Percentiles rank a stretch among this genome's conserved stretches.
These are phyloP conservation scores for Spergularia azorica DNA, from an alignment of 179 eudicot species.

Conservation along the genomic window DNA sequence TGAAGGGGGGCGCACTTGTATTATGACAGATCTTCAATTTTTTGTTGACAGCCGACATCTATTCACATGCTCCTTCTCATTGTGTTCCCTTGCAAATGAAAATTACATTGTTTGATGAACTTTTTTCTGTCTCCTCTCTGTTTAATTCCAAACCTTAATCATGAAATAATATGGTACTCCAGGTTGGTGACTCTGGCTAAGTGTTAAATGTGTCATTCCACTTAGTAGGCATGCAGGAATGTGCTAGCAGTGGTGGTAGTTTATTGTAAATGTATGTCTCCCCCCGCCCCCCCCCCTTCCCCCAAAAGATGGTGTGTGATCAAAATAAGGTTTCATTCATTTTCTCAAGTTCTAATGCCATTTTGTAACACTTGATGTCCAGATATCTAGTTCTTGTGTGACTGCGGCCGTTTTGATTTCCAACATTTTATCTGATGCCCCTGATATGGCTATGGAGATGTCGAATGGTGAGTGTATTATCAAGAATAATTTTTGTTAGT, in stretches of 20 bases:
- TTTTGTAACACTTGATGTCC: slow-evolving; percentile 28
- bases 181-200: neutral
- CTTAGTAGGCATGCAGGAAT: neutral
- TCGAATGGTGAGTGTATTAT: slow-evolving; percentile 57
- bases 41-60: neutral
- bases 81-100: neutral
- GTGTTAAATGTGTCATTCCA: neutral
- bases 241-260: neutral
- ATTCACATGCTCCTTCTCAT: neutral
- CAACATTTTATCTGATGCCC: slow-evolving; percentile 73
- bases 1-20: neutral
- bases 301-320: neutral
- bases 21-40: neutral
- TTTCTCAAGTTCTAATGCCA: neutral
- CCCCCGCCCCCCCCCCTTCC: neutral
- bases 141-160: neutral
- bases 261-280: neutral
- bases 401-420: slow-evolving; percentile 84
- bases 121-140: neutral
- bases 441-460: slow-evolving; percentile 56
- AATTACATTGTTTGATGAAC: neutral
- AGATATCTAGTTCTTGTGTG: slow-evolving; percentile 88
- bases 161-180: neutral
- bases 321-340: neutral
- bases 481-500: neutral